Evolutionary conservation across 2,329 filamentous ascomycete species (phyloP).

Genomic region (Penicillium sp.): DNA sequence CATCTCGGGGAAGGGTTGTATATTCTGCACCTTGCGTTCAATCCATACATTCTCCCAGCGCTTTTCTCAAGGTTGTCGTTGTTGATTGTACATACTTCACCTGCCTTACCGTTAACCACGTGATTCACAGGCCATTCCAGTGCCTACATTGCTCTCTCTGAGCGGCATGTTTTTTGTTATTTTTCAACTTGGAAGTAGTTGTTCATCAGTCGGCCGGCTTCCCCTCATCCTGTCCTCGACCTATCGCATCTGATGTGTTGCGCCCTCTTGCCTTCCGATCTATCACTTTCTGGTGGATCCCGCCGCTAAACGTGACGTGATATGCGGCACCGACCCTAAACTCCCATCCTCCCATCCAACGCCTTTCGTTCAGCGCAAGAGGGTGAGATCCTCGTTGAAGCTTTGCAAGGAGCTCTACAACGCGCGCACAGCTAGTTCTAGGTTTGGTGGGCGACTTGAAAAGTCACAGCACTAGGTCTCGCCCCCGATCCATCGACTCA

Average conservation of each 20-base stretch:
- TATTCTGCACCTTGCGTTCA: not conserved
- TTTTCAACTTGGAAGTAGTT: not conserved
- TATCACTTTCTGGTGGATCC: slow-evolving; percentile 20
- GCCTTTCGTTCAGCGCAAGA: not conserved
- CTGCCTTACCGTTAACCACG: not conserved
- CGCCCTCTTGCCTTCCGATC: slow-evolving; percentile 7
- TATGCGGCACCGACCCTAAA: slow-evolving; percentile 11
- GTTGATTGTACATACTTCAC: not conserved
- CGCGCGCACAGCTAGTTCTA: not conserved
- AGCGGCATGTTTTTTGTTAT: not conserved
- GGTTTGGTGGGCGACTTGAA: not conserved
- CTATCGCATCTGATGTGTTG: slow-evolving; percentile 2
- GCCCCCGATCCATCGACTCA: not conserved
- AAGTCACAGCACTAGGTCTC: not conserved
- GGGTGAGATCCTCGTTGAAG: slow-evolving; percentile 3
- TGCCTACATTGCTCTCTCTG: not conserved
- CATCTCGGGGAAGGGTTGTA: not conserved
- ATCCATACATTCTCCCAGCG: not conserved
- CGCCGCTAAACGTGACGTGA: slow-evolving; percentile 21
- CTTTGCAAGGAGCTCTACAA: not conserved
- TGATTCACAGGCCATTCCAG: not conserved
- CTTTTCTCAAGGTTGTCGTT: not conserved
- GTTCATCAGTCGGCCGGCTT: not conserved
- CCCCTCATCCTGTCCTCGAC: not conserved
- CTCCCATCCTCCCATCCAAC: slow-evolving; percentile 8